phyloP scores from a whole-genome alignment of 2,329 filamentous ascomycete genomes.

The Chaetothyriales sp. region DNA sequence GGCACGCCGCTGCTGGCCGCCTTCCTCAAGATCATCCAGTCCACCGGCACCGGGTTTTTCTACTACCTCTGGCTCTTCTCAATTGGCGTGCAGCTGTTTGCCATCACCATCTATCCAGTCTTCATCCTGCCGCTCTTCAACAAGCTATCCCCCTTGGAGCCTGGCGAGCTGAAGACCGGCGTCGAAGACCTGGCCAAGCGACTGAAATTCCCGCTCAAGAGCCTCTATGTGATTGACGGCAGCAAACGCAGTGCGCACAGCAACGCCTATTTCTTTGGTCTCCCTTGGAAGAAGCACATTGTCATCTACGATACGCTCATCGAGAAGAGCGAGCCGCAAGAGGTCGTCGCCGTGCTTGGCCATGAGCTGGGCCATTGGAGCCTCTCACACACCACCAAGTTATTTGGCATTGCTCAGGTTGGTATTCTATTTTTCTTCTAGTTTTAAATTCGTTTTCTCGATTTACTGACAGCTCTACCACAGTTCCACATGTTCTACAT shows the following conservation, averaged over 20 bases:
- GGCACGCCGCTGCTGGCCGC: constrained; percentile 78
- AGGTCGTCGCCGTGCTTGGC: constrained; percentile 86
- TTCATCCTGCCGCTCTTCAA: constrained; percentile 93
- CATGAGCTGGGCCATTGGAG: constrained; percentile 98
- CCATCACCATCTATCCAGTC: constrained; percentile 91
- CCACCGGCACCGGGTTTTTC: constrained; percentile 88
- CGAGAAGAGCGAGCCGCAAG: constrained; percentile 80
- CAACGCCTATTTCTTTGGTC: constrained; percentile 90
- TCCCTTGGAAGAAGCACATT: constrained; percentile 99
- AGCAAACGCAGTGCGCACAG: constrained; percentile 78
- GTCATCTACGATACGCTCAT: constrained; percentile 97
- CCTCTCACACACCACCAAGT: constrained; percentile 80
- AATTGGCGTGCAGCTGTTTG: constrained; percentile 76
- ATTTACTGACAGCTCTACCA: constrained; percentile 1
- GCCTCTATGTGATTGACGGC: constrained; percentile 88
- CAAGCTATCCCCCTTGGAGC: constrained; percentile 83
- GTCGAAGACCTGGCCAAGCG: constrained; percentile 71
- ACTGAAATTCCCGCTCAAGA: constrained; percentile 79
- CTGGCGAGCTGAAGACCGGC: constrained; percentile 71
- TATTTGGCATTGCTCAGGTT: constrained; percentile 76
- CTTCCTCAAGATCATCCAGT: constrained; percentile 86
- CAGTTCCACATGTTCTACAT: constrained; percentile 92
- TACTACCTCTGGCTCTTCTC: constrained; percentile 95
- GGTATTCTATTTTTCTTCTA: constrained; percentile 10
- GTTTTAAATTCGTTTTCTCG: no score